Base-by-base conservation (phyloP, 495 filamentous ascomycete genomes). In the Chaetomium fimeti region DNA sequence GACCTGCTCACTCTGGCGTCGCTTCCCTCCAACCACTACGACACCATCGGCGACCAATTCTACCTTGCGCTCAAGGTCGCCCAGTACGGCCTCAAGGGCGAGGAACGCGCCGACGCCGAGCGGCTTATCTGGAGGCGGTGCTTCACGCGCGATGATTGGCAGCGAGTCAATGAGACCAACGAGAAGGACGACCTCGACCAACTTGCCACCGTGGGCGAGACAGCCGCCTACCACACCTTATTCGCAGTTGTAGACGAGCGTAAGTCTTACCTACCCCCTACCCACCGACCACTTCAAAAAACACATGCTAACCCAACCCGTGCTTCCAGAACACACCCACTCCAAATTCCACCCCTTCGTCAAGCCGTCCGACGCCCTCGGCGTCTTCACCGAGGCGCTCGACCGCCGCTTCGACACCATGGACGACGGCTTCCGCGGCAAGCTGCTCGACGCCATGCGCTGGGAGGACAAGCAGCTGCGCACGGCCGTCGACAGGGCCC, bases 121-220 rank as follows among this genome's bases (percentile, higher is more conserved):
- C 86, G 85, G 42, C 80, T 93, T 29, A 88, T 96, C 60, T 97
- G 92, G 92, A 86, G 92, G 66, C 85, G 92, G 43, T 90, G 89
- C 69, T 86, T 87, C 65, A 82, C 92, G 58, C 83, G 84, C 52
- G 91, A 96, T 69, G 84, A 96, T 71, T 96, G 91, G 89, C 80
- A 80, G 53, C 74, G 68, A 28, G 77, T 88, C 66, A 85, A 85
- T 67, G 75, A 79, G 57, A 83, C 82, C n/a, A 77, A 79, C 55
- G 67, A 80, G 51, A 82, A 84, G 66, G 75, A 77, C 27, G 85
- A 85, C 60, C 65, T 68, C 16, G 74, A 83, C 55, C 72, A 84
- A 18, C 68, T 78, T 18, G 71, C 75, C 22, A 66, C 75, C 9
- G 71, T 87, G 13, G 72, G 73, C n/a, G 71, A 77, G 29, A 86